phyloP scores from a whole-genome alignment of 345 rosid genomes.

The Combretum micranthum region DNA sequence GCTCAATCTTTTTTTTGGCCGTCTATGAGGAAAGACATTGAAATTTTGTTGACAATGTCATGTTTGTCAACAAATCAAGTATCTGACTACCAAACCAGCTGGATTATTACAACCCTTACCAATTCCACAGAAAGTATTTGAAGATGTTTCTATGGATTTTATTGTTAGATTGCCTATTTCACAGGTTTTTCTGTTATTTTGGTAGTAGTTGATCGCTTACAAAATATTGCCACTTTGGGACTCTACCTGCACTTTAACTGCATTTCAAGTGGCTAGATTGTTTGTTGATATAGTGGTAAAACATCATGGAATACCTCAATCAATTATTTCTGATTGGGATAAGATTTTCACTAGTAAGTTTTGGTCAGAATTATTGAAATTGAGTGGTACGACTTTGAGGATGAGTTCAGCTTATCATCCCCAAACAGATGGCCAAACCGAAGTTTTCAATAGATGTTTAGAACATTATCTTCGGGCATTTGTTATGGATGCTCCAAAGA shows the following conservation, averaged over 20 bases:
- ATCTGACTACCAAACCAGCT: background rate
- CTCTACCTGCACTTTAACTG: background rate
- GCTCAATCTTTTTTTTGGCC: too few relatives aligned
- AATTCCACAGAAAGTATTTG: background rate
- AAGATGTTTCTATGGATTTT: background rate
- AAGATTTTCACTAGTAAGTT: background rate
- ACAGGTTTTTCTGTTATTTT: background rate
- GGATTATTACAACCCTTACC: background rate
- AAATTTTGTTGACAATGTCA: background rate
- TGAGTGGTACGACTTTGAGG: background rate
- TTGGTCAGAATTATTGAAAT: background rate
- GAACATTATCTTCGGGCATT: background rate
- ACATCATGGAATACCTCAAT: background rate
- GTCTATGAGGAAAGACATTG: background rate
- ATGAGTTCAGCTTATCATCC: background rate
- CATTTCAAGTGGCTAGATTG: background rate
- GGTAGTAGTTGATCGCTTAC: background rate
- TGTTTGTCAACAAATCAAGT: background rate
- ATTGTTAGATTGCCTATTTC: background rate
- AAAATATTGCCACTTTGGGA: background rate
- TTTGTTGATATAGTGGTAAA: background rate
- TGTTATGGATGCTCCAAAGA: background rate
- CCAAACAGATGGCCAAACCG: too few relatives aligned
- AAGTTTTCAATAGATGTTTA: background rate
- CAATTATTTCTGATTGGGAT: background rate